Evolutionary conservation across 192 early-diverging fungal genomes (phyloP), one percentile per base, ranked within the genome.

Genomic region (Rhizoclosmatium globosum): DNA sequence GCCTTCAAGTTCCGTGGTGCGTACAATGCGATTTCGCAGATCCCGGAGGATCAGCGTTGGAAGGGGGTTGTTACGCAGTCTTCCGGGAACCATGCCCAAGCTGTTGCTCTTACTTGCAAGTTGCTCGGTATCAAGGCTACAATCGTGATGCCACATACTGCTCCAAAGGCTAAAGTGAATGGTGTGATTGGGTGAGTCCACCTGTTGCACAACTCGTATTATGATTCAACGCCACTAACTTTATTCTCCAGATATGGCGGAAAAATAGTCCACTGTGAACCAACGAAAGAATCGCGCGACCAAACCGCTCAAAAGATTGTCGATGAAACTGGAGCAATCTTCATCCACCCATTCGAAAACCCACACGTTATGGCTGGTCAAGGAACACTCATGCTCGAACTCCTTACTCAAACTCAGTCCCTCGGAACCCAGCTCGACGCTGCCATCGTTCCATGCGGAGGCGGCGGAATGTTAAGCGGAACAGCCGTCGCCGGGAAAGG

Each of bases 1-100:
- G 89, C 89, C 4, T 90, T 90, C 78, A 90, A 90, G 64, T 82
- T 86, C 68, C 82, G 89, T 48, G 89, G 89, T 7, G 89, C 89
- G 3, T 85, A 74, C 64, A 89, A 90, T 74, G 85, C 89, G 3
- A 46, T 90, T 21, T 45, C 50, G 15, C 42, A 62, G 42, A 68
- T 89, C 39, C 60, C 44, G 1, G 79, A 82, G 3, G 69, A n/a
- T 2, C 57, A 47, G 4, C 43, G 43, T 0, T 13, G 39, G 44
- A 50, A 64, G 31, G 85, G 88, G 3, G 88, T 90, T 17, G 87
- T 78, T 13, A 68, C 66, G 13, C 66, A 68, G 15, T 19, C 7
- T 42, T 9, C 15, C 7, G 68, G 77, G 13, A 71, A 71, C 69
- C 77, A 79, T 58, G 77, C 84, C 15, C 89, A 90, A 61, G 89